Percentiles rank a stretch among this genome's conserved stretches.
These are phyloP conservation scores for Malassezia globosa DNA, from an alignment of 1,284 basidiomycete species.

Conservation along the genomic window DNA sequence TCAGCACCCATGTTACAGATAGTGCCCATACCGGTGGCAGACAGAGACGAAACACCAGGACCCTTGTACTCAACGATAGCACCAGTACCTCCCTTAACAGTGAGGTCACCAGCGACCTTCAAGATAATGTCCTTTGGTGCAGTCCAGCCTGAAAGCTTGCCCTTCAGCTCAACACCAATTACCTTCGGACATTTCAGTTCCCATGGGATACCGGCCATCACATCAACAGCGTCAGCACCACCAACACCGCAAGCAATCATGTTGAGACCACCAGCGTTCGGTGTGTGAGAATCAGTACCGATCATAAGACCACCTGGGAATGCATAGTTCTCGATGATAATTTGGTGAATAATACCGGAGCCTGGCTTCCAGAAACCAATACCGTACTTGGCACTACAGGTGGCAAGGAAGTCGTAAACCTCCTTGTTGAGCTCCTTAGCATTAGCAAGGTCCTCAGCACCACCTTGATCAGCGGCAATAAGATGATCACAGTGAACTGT, in stretches of 20 bases:
- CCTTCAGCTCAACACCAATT: constrained; percentile 91
- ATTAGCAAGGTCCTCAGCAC: constrained; percentile 80
- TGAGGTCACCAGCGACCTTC: constrained; percentile 46
- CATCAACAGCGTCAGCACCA: constrained; percentile 97
- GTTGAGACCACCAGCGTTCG: constrained; percentile 95
- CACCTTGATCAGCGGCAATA: constrained; percentile 92
- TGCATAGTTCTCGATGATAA: constrained; percentile 93
- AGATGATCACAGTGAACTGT: constrained; percentile 93
- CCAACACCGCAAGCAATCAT: constrained; percentile 99
- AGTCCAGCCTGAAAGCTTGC: constrained; percentile 92
- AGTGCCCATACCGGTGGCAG: constrained; percentile 98
- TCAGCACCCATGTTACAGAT: constrained; percentile 99
- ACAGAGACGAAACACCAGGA: constrained; percentile 79
- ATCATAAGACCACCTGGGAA: constrained; percentile 99
- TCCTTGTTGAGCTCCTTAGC: constrained; percentile 94
- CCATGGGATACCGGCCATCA: constrained; percentile 95
- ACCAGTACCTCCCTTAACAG: constrained; percentile 47
- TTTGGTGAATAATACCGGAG: constrained; percentile 63
- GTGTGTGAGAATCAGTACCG: constrained; percentile 97
- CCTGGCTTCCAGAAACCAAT: constrained; percentile 99
- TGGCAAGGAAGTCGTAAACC: constrained; percentile 98
- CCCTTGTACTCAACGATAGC: constrained; percentile 48
- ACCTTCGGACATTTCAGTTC: constrained; percentile 98
- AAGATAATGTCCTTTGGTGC: constrained; percentile 63
- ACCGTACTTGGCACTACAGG: constrained; percentile 94